Conservation (phyloP, 2,329 filamentous ascomycete genomes). For the Albifimbria verrucaria region DNA sequence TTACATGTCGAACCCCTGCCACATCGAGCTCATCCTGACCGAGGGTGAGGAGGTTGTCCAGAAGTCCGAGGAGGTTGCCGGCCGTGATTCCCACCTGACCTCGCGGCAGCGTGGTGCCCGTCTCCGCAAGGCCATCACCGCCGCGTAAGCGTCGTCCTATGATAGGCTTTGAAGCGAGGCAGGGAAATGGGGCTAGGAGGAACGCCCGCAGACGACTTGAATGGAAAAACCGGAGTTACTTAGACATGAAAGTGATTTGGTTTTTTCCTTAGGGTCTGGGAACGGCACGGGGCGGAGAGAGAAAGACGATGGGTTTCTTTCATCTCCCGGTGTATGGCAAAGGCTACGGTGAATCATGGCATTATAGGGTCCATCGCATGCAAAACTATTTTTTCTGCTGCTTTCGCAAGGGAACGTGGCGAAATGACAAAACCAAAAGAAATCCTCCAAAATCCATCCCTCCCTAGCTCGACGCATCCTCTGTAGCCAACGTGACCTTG, state of each 20-base stretch:
- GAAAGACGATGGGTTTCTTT: conserved; percentile 19
- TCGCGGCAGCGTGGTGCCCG: conserved; percentile 86
- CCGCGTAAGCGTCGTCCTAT: conserved; percentile 47
- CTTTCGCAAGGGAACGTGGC: conserved; percentile 33
- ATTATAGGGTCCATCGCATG: conserved; percentile 34
- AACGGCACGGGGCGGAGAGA: conserved; percentile 21
- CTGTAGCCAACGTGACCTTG: too few relatives aligned
- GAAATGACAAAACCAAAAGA: conserved; percentile 32
- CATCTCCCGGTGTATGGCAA: conserved; percentile 35
- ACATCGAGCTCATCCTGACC: conserved; percentile 99
- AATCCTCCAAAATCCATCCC: conserved; percentile 23
- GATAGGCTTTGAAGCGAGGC: conserved; percentile 11
- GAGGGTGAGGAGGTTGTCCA: conserved; percentile 94
- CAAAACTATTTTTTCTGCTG: conserved; percentile 21
- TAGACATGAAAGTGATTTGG: conserved; percentile 16
- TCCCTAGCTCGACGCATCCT: too few relatives aligned
- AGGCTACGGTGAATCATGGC: conserved; percentile 34
- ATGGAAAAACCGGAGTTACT: neutral
- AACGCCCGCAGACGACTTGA: conserved; percentile 7
- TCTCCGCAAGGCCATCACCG: conserved; percentile 61
- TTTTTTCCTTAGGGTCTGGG: conserved; percentile 25
- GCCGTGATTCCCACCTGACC: conserved; percentile 70
- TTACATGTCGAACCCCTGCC: conserved; percentile 99
- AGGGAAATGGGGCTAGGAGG: conserved; percentile 11
- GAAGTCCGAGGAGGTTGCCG: conserved; percentile 83